Percentiles rank a stretch among this genome's conserved stretches.
These are phyloP conservation scores for Plasmodium berghei DNA, from an alignment of 169 alveolate species.

Conservation along the genomic window DNA sequence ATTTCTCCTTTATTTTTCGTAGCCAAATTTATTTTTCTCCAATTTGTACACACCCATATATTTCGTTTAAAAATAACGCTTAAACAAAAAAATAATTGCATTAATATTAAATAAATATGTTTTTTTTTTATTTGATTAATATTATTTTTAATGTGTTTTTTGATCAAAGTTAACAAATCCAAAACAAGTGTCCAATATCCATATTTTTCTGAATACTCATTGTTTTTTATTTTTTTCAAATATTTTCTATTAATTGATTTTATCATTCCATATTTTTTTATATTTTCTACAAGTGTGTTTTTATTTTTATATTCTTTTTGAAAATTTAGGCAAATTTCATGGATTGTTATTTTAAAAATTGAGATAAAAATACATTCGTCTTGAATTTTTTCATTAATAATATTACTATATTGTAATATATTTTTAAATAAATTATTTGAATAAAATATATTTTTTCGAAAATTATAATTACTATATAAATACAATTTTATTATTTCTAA, in stretches of 20 bases:
- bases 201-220: too few species aligned
- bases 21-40: not conserved
- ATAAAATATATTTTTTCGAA: constrained; percentile 6
- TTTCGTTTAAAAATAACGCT: constrained; percentile 4
- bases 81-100: constrained; percentile 42
- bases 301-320: too few species aligned
- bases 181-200: too few species aligned
- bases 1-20: not conserved
- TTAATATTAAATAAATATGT: constrained; percentile 19
- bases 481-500: constrained; percentile 33
- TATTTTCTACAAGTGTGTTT: too few species aligned
- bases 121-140: constrained; percentile 24
- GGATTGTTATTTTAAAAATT: constrained; percentile 23
- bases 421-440: not conserved
- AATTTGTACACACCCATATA: not conserved
- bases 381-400: not conserved
- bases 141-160: constrained; percentile 10
- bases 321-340: constrained; percentile 2
- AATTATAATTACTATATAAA: constrained; percentile 22
- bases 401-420: constrained; percentile 25
- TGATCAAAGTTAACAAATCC: not conserved
- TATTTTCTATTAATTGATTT: too few species aligned
- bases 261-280: not conserved
- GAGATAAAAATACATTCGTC: constrained; percentile 7
- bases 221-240: too few species aligned